A percentile compares a stretch with the other conserved stretches of the same genome.
Conservation (phyloP, 2,329 filamentous ascomycete genomes). For the Chaetomium sp. region DNA sequence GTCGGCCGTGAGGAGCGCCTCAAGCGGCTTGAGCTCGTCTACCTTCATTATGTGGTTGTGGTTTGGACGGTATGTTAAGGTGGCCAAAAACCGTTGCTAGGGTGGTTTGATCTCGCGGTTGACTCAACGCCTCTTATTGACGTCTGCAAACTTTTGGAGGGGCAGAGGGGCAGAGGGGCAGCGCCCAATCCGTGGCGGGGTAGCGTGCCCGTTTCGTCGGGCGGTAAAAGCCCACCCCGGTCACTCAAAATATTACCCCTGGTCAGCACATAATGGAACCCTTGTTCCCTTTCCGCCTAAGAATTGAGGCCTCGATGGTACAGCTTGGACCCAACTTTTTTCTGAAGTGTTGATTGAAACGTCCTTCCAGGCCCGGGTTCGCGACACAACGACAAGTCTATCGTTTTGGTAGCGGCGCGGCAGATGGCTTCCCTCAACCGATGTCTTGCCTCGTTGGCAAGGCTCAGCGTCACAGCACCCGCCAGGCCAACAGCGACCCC, state of each 20-base stretch:
- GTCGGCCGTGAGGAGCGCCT: constrained; percentile 59
- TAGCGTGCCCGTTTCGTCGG: constrained; percentile 27
- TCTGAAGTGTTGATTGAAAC: constrained; percentile 21
- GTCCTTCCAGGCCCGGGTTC: constrained; percentile 28
- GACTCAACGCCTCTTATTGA: constrained; percentile 19
- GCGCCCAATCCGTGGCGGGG: constrained; percentile 29
- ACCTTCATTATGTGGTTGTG: constrained; percentile 53
- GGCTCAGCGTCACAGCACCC: constrained; percentile 49
- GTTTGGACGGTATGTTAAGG: neutral
- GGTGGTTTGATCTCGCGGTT: neutral
- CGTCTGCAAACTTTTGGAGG: constrained; percentile 34
- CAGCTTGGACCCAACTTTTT: constrained; percentile 33
- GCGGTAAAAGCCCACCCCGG: constrained; percentile 24
- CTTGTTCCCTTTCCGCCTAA: constrained; percentile 21
- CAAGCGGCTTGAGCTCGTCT: constrained; percentile 57
- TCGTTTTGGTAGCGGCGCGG: constrained; percentile 18
- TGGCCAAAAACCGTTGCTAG: neutral
- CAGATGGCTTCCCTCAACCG: constrained; percentile 56
- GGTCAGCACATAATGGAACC: neutral
- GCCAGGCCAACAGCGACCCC: constrained; percentile 45
- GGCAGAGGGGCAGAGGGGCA: constrained; percentile 20
- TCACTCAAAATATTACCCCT: neutral
- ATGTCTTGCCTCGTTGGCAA: constrained; percentile 58
- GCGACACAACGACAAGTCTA: constrained; percentile 33
- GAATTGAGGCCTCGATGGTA: constrained; percentile 24